Percentiles rank a stretch among this genome's conserved stretches.
Evolutionary conservation across 2,329 filamentous ascomycete species (phyloP).

Genomic region (Cladosporium velox): DNA sequence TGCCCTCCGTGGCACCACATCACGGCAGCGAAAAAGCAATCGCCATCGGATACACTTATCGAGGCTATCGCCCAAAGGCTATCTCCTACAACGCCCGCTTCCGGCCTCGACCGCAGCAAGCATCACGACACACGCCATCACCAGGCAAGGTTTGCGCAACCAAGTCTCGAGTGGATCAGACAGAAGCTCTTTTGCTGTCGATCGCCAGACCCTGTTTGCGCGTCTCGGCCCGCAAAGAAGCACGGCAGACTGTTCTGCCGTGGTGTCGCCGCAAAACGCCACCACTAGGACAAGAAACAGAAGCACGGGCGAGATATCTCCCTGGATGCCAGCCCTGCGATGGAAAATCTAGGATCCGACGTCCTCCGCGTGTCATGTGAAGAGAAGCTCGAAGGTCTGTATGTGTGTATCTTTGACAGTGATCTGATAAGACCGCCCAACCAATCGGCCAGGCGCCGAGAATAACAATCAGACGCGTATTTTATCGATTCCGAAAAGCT

Average conservation of each 20-base stretch:
- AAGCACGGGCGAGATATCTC: not conserved
- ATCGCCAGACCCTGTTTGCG: conserved; percentile 7
- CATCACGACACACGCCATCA: conserved; percentile 6
- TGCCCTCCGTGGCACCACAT: not conserved
- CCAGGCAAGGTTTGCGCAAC: conserved; percentile 2
- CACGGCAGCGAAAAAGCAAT: not conserved
- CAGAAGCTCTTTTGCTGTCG: conserved; percentile 5
- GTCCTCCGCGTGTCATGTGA: not conserved
- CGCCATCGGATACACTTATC: not conserved
- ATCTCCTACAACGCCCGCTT: conserved; percentile 8
- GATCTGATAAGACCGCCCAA: not conserved
- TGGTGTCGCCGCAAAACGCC: conserved; percentile 8
- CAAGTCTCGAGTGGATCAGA: not conserved
- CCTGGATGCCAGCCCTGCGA: not conserved
- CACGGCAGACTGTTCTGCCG: conserved; percentile 5
- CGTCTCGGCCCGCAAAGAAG: conserved; percentile 8
- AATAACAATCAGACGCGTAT: not conserved
- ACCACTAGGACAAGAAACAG: not conserved
- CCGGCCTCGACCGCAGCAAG: not conserved
- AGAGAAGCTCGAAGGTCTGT: not conserved
- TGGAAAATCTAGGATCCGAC: not conserved
- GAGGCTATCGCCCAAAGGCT: not conserved
- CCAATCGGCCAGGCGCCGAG: not conserved
- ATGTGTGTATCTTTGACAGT: not conserved
- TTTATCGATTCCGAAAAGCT: not conserved